A percentile compares a stretch with the other conserved stretches of the same genome.
These are phyloP conservation scores for Solanum habrochaites DNA, from an alignment of 257 asterid genomes.

Conservation along the genomic window DNA sequence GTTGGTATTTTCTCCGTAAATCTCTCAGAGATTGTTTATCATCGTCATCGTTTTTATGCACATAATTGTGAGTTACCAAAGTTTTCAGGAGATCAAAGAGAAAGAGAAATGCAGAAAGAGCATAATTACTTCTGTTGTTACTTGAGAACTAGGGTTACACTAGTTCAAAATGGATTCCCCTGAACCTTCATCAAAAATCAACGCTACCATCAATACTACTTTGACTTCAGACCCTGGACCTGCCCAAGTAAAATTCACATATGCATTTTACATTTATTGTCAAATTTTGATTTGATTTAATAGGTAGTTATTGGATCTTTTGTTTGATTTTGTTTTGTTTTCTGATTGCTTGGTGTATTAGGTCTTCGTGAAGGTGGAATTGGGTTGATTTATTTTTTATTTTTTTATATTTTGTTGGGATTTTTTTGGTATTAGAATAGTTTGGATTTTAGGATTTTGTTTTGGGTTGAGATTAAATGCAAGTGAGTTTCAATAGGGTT, in stretches of 20 bases:
- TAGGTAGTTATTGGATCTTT: background rate
- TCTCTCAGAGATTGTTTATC: background rate
- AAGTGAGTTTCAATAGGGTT: background rate
- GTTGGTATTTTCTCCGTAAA: conserved; percentile 3
- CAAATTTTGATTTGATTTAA: background rate
- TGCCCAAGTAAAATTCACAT: conserved; percentile 5
- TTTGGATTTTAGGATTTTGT: background rate
- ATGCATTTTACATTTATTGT: background rate
- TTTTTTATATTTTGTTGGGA: background rate
- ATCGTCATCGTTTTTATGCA: background rate
- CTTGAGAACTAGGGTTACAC: conserved; percentile 23
- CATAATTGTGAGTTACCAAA: background rate
- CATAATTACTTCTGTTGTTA: background rate
- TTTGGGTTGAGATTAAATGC: background rate
- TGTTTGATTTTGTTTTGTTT: background rate
- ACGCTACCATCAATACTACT: background rate
- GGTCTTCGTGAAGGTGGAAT: background rate
- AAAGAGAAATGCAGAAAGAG: background rate
- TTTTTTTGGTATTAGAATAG: background rate
- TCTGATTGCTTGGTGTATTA: background rate
- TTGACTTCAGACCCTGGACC: conserved; percentile 3
- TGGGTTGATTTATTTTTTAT: background rate
- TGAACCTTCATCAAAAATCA: conserved; percentile 12
- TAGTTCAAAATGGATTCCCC: conserved; percentile 31
- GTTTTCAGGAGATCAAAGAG: background rate